Base-by-base conservation (phyloP, 345 rosid genomes). In the Rhizophora mangle region DNA sequence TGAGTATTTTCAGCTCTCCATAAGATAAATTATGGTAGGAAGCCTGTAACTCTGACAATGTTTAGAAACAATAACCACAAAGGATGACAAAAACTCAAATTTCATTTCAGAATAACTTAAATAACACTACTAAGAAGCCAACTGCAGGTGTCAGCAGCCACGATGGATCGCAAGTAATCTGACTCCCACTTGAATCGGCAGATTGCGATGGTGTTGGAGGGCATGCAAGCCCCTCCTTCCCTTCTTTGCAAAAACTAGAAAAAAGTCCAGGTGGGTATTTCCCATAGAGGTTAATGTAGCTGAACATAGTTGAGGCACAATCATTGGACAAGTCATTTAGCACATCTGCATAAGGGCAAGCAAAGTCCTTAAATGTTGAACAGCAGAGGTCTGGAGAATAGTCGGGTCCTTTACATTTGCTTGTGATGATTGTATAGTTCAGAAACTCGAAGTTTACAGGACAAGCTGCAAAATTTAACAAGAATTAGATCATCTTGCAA, bases 251-350 rank as follows among this genome's bases (percentile, higher is more conserved):
- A 21, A 43, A 49, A 30, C 31, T 68, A 26, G 72, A 64, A 22
- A 74, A 74, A 30, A 74, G 72, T 60, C 77, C 77, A 54, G 77
- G 72, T 2, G 77, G 72, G 36, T 74, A 74, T 22, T 68, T 74
- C 36, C 79, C 79, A n/a, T 76, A 65, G 31, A 76, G 75, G 64
- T 76, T 70, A 37, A 76, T 76, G 72, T 76, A 76, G 68, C 71
- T 66, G 64, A 76, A 76, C 79, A 76, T 70, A 52, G 46, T 76
- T 53, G 75, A 54, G 13, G 79, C 79, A n/a, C 79, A 76, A 20
- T 70, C 75, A 65, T 54, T 76, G 19, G 75, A 65, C 49, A 61
- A 19, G 72, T 76, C 79, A 55, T 66, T 76, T 21, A 76, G 0
- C 26, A 60, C 64, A 27, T 31, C 68, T 1, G 46, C 30, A 18